These are phyloP conservation scores for Larix sibirica DNA, from an alignment of 83 land plant genomes.

Conservation along the genomic window DNA sequence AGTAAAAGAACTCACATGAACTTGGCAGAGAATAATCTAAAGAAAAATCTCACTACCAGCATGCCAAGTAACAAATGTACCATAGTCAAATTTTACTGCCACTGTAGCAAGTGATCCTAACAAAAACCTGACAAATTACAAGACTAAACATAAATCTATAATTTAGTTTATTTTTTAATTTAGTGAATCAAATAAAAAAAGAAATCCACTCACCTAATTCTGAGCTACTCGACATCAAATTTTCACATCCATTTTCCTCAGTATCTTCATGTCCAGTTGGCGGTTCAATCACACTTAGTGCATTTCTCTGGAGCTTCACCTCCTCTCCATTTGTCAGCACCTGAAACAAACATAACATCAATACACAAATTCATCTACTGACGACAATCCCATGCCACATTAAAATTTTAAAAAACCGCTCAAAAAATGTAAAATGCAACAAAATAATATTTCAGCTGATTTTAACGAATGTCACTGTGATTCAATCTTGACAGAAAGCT, in stretches of 20 bases:
- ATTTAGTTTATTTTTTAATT: neutral
- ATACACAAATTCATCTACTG: no score
- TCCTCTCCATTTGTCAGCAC: slow-evolving; percentile 83
- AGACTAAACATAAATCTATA: neutral
- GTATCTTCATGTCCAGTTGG: slow-evolving; percentile 81
- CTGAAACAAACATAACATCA: slow-evolving; percentile 26
- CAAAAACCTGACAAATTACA: no score
- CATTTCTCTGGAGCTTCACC: slow-evolving; percentile 82
- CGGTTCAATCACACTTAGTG: slow-evolving; percentile 75
- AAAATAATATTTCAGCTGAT: no score
- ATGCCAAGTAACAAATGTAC: neutral
- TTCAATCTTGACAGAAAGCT: no score
- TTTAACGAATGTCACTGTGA: no score
- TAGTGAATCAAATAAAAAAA: neutral
- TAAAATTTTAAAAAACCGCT: no score
- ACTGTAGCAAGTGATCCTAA: neutral
- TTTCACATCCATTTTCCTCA: slow-evolving; percentile 61
- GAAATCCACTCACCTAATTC: slow-evolving; percentile 41
- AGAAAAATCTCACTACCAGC: neutral
- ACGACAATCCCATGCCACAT: no score
- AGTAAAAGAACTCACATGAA: neutral
- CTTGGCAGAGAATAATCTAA: neutral
- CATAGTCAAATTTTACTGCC: neutral
- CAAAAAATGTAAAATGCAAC: no score
- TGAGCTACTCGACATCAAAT: slow-evolving; percentile 38